These are phyloP conservation scores for Terfezia boudieri DNA, from an alignment of 495 filamentous ascomycete species.

Conservation along the genomic window DNA sequence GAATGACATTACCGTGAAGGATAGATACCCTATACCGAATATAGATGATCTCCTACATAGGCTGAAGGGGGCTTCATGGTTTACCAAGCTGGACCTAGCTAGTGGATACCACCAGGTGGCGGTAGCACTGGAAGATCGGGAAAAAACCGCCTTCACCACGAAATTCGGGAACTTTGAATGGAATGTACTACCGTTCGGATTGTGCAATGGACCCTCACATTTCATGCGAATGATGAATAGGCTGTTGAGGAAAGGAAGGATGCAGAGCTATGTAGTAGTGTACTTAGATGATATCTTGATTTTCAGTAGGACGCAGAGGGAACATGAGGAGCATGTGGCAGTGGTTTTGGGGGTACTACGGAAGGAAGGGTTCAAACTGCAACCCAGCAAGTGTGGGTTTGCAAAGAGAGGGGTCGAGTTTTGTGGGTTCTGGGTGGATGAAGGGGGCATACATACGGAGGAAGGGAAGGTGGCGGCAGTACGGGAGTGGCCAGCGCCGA, in stretches of 20 bases:
- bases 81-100: constrained; percentile 25
- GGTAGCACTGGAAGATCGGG: background rate
- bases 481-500: background rate
- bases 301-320: background rate
- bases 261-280: too few relatives aligned
- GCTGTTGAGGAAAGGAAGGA: too few relatives aligned
- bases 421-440: background rate
- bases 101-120: constrained; percentile 1
- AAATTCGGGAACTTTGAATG: background rate
- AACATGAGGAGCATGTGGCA: background rate
- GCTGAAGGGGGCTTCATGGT: constrained; percentile 18
- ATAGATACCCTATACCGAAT: constrained; percentile 25
- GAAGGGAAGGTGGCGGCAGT: background rate
- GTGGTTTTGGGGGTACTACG: too few relatives aligned
- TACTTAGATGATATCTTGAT: too few relatives aligned
- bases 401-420: background rate
- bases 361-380: too few relatives aligned
- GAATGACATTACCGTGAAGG: constrained; percentile 24
- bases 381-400: background rate
- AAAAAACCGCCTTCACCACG: constrained; percentile 4
- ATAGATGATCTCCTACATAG: constrained; percentile 24
- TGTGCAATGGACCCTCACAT: too few relatives aligned
- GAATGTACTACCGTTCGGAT: too few relatives aligned
- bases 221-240: too few relatives aligned
- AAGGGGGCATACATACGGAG: background rate